Percentiles rank a stretch among this genome's conserved stretches.
These are phyloP conservation scores for Entelexis sorbosivorans DNA, from an alignment of 1,139 yeast species.

Conservation along the genomic window DNA sequence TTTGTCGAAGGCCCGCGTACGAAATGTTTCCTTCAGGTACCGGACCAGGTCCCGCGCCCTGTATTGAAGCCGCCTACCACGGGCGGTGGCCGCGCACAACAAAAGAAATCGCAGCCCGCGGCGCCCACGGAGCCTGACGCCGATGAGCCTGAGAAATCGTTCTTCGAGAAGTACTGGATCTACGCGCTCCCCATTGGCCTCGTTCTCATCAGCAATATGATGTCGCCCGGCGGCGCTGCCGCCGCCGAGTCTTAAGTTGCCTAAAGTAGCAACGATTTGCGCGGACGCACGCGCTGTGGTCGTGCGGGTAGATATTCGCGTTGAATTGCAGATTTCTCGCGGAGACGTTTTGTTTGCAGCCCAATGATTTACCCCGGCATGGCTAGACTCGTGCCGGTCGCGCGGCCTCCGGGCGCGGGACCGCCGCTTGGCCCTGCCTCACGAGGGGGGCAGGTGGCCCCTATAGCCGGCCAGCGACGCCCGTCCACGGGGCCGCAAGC, in stretches of 20 bases:
- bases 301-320: too few species aligned
- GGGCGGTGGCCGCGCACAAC: background rate
- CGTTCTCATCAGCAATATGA: constrained; percentile 23
- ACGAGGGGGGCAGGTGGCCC: too few species aligned
- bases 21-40: constrained; percentile 1
- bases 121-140: constrained; percentile 20
- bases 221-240: constrained; percentile 1
- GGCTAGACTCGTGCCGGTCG: background rate
- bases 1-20: constrained; percentile 5
- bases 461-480: background rate
- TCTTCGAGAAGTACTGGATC: constrained; percentile 34
- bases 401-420: background rate
- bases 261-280: background rate
- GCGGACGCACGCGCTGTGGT: too few species aligned
- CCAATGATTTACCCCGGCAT: background rate
- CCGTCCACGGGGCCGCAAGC: background rate
- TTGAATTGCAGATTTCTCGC: too few species aligned
- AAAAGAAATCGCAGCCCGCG: background rate
- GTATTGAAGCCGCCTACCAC: constrained; percentile 13
- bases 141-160: constrained; percentile 27
- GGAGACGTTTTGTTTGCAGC: background rate
- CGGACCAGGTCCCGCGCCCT: constrained; percentile 7
- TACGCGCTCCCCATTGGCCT: constrained; percentile 29
- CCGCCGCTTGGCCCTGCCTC: background rate
- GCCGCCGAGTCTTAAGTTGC: background rate